These are phyloP conservation scores for Elongisporangium undulatum DNA, from an alignment of 352 stramenopile genomes.

Conservation along the genomic window DNA sequence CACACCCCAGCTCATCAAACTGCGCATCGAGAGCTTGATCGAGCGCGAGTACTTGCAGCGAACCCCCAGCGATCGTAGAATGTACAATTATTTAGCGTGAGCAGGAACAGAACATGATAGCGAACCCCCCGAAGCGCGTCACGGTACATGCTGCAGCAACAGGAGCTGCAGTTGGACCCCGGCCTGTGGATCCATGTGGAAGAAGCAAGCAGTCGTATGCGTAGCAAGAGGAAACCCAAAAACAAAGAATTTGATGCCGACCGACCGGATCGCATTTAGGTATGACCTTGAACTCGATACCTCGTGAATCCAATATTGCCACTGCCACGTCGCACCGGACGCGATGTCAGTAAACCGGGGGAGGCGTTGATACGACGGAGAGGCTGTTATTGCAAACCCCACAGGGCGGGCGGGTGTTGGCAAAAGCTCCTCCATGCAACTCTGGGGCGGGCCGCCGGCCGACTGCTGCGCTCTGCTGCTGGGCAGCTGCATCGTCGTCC, in stretches of 20 bases:
- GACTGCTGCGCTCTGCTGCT: background rate
- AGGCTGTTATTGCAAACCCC: background rate
- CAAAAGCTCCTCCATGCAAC: background rate
- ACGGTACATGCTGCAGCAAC: background rate
- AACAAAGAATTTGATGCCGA: no score
- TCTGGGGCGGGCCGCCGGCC: background rate
- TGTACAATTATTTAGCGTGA: constrained; percentile 99
- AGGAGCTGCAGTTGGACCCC: background rate
- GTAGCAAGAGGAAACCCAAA: no score
- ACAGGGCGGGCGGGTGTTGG: background rate
- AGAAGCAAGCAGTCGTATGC: no score
- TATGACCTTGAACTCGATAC: background rate
- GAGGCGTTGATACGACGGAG: background rate
- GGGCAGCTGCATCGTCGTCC: background rate
- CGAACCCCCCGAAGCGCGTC: background rate
- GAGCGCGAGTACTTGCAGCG: constrained; percentile 99
- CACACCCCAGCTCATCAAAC: constrained; percentile 96
- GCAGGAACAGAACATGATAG: background rate
- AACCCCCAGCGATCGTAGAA: constrained; percentile 84
- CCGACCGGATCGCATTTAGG: background rate
- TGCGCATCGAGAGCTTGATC: constrained; percentile 98
- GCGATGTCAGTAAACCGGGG: background rate
- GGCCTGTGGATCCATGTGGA: background rate
- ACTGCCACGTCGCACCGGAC: background rate
- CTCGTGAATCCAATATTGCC: background rate